These are phyloP conservation scores for Neurospora intermedia DNA, from an alignment of 495 filamentous ascomycete genomes.

Conservation along the genomic window DNA sequence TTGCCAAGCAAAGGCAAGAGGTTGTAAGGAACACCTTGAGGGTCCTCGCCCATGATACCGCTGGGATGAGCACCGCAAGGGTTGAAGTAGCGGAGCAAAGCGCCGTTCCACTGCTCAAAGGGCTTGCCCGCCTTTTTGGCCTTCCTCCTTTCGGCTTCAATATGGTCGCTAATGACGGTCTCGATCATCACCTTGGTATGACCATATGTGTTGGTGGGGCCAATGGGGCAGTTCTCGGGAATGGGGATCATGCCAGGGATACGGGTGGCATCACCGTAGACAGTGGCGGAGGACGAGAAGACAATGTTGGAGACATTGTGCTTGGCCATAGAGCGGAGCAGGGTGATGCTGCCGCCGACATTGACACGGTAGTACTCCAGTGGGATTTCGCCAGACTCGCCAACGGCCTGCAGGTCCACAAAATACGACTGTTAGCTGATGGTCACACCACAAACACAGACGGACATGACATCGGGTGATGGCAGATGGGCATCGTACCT, in stretches of 20 bases:
- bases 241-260: slow-evolving; percentile 98
- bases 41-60: slow-evolving; percentile 98
- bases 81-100: slow-evolving; percentile 95
- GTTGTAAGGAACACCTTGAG: slow-evolving; percentile 92
- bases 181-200: slow-evolving; percentile 91
- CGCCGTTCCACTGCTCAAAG: slow-evolving; percentile 80
- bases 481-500: slow-evolving; percentile 45
- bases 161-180: slow-evolving; percentile 78
- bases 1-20: slow-evolving; percentile 87
- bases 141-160: slow-evolving; percentile 79
- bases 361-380: slow-evolving; percentile 97
- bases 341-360: slow-evolving; percentile 82
- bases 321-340: slow-evolving; percentile 76
- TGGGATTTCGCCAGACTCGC: slow-evolving; percentile 89
- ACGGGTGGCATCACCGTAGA: slow-evolving; percentile 96
- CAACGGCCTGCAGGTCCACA: slow-evolving; percentile 59
- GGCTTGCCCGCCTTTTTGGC: slow-evolving; percentile 67
- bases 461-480: not conserved
- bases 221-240: slow-evolving; percentile 90
- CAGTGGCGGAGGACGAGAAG: slow-evolving; percentile 91
- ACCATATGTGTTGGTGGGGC: slow-evolving; percentile 94
- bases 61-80: slow-evolving; percentile 89
- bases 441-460: slow-evolving; percentile 1
- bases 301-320: slow-evolving; percentile 93
- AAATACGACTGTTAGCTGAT: not conserved